These are phyloP conservation scores for Mycena leptocephala DNA, from an alignment of 768 basidiomycete genomes.

Conservation along the genomic window DNA sequence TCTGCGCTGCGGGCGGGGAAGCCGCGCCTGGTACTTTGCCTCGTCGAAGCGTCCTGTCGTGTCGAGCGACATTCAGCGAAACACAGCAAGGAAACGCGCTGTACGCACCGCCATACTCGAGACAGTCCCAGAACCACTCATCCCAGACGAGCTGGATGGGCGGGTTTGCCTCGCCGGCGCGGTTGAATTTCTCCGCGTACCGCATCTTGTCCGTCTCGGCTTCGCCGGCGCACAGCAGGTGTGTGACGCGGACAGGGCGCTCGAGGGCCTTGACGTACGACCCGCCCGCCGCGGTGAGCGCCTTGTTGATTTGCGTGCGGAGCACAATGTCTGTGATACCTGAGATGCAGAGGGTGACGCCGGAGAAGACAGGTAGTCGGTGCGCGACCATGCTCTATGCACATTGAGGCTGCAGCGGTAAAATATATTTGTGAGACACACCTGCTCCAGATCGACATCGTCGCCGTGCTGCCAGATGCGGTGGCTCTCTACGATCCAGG, in stretches of 20 bases:
- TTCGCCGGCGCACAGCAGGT: conserved; percentile 84
- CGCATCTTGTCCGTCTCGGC: conserved; percentile 83
- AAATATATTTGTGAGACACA: too few relatives aligned
- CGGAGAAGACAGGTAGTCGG: conserved; percentile 62
- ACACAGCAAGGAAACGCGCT: conserved; percentile 47
- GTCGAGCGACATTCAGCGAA: background rate
- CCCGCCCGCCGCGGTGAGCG: conserved; percentile 76
- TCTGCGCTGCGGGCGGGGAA: conserved; percentile 75
- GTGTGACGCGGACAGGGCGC: conserved; percentile 86
- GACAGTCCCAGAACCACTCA: conserved; percentile 97
- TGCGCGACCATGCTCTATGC: conserved; percentile 71
- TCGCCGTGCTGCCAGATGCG: conserved; percentile 85
- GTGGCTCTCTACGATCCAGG: conserved; percentile 85
- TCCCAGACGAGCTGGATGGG: conserved; percentile 89
- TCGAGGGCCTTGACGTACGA: conserved; percentile 83
- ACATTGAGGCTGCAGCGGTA: too few relatives aligned
- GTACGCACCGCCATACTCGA: conserved; percentile 72
- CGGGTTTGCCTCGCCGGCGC: conserved; percentile 72
- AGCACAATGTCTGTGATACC: conserved; percentile 77
- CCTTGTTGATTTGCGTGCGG: conserved; percentile 76
- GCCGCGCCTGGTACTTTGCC: conserved; percentile 68
- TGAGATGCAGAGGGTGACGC: conserved; percentile 80
- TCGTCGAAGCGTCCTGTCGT: conserved; percentile 77
- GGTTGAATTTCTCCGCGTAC: conserved; percentile 84
- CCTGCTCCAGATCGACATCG: conserved; percentile 79